Conservation (phyloP, 441 rosid genomes). For the Populus hybrid region DNA sequence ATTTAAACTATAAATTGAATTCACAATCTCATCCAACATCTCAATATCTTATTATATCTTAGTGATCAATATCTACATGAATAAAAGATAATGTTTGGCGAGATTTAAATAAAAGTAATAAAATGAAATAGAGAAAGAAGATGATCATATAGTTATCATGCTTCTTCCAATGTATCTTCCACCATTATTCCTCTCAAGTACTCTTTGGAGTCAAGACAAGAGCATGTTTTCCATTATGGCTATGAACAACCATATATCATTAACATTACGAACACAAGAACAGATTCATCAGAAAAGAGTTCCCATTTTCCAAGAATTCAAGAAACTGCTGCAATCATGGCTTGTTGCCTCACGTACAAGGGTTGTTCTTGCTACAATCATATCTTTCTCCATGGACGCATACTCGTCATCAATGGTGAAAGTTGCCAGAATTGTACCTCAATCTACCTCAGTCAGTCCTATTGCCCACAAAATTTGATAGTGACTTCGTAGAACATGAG, state of each 20-base stretch:
- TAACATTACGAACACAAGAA: neutral
- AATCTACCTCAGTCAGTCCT: neutral
- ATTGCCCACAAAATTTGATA: slow-evolving; percentile 14
- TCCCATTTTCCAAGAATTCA: neutral
- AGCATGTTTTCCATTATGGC: no score
- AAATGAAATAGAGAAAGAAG: neutral
- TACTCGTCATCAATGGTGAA: slow-evolving; percentile 15
- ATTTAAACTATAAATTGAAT: no score
- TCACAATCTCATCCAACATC: no score
- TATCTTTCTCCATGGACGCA: neutral
- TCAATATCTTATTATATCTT: no score
- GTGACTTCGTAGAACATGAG: slow-evolving; percentile 13
- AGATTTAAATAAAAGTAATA: neutral
- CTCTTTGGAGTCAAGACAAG: no score
- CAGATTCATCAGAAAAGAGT: neutral
- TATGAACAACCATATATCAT: neutral
- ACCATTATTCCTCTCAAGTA: no score
- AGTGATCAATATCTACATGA: no score
- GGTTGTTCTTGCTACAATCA: slow-evolving; percentile 2
- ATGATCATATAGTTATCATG: neutral
- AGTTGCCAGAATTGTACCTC: slow-evolving; percentile 17
- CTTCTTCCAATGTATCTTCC: no score
- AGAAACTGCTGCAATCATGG: neutral
- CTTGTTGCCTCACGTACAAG: slow-evolving; percentile 12
- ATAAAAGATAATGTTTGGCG: neutral